These are phyloP conservation scores for Botrytis cinerea DNA, from an alignment of 2,329 filamentous ascomycete species.

Conservation along the genomic window DNA sequence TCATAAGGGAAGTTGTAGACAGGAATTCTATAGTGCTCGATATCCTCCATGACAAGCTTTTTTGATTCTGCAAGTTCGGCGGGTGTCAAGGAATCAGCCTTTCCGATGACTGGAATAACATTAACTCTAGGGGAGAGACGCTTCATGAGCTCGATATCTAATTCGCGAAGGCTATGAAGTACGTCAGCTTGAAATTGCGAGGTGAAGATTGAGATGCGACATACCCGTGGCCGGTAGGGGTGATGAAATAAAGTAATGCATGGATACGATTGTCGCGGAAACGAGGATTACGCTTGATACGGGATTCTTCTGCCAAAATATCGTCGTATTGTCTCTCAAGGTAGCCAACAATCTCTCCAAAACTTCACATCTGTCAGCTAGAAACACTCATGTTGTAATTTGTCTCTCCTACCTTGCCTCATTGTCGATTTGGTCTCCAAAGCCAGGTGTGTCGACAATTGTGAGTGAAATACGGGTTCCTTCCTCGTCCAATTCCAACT, in stretches of 20 bases:
- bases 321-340: slow-evolving; percentile 99
- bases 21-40: slow-evolving; percentile 98
- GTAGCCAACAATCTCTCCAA: slow-evolving; percentile 96
- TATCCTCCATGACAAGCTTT: slow-evolving; percentile 99
- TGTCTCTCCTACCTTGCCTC: slow-evolving; percentile 74
- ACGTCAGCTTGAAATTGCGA: slow-evolving; percentile 28
- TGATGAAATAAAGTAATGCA: slow-evolving; percentile 98
- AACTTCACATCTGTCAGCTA: slow-evolving; percentile 57
- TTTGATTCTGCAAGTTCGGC: slow-evolving; percentile 97
- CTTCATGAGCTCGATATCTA: slow-evolving; percentile 99
- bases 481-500: slow-evolving; percentile 96
- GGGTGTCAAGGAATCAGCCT: slow-evolving; percentile 95
- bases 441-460: slow-evolving; percentile 97
- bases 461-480: slow-evolving; percentile 97
- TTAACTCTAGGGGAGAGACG: slow-evolving; percentile 97
- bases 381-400: slow-evolving; percentile 8
- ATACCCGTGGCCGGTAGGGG: slow-evolving; percentile 92
- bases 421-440: slow-evolving; percentile 98
- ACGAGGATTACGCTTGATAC: slow-evolving; percentile 99
- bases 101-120: slow-evolving; percentile 97
- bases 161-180: slow-evolving; percentile 78
- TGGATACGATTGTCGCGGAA: slow-evolving; percentile 99
- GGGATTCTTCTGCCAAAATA: slow-evolving; percentile 97
- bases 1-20: slow-evolving; percentile 99
- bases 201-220: slow-evolving; percentile 39